Conservation (phyloP, 75 land plant species). For the Larix kaempferi region DNA sequence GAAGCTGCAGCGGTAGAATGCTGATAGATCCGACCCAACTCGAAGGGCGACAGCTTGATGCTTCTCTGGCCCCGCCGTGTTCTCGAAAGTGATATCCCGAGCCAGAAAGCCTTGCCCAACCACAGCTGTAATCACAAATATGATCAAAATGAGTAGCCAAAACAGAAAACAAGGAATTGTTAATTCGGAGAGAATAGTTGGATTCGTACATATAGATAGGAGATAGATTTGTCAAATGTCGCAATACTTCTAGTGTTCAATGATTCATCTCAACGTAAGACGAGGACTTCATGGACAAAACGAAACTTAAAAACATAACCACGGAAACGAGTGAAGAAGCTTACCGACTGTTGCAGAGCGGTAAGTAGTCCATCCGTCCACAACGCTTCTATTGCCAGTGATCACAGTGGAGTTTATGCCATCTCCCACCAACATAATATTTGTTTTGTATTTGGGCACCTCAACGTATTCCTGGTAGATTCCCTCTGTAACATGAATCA, state of each 20-base stretch:
- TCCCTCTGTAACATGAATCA: conserved; percentile 17
- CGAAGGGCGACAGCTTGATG: conserved; percentile 62
- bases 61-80: conserved; percentile 56
- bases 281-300: too few species aligned
- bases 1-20: conserved; percentile 44
- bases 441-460: conserved; percentile 9
- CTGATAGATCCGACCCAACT: conserved; percentile 43
- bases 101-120: conserved; percentile 44
- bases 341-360: conserved; percentile 13
- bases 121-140: conserved; percentile 27
- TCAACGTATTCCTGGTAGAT: conserved; percentile 5
- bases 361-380: conserved; percentile 16
- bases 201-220: too few species aligned
- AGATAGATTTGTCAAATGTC: too few species aligned
- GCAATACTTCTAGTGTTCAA: too few species aligned
- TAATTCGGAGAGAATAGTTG: too few species aligned
- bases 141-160: neutral
- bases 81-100: conserved; percentile 47
- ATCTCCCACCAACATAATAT: conserved; percentile 18
- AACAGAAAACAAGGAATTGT: too few species aligned
- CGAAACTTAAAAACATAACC: neutral
- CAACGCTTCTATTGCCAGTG: conserved; percentile 8
- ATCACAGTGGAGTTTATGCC: conserved; percentile 17
- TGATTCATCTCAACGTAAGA: too few species aligned
- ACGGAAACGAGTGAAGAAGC: neutral